Percentiles rank a stretch among this genome's conserved stretches.
Evolutionary conservation across 1,139 yeast species (phyloP).

Genomic region (Pichia sp.): DNA sequence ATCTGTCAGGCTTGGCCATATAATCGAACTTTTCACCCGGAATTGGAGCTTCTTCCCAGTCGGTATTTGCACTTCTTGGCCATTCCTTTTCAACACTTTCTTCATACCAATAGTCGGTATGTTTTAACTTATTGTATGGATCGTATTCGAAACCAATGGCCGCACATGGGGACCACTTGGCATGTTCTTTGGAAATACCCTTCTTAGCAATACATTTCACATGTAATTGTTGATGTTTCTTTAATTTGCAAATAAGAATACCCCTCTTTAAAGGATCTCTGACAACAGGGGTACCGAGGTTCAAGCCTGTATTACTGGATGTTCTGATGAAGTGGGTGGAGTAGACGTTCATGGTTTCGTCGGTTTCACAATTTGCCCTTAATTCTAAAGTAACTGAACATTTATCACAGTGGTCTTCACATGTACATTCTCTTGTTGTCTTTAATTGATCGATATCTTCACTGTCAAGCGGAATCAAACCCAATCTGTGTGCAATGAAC

Average conservation of each 20-base stretch:
- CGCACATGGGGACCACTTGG: constrained; percentile 97
- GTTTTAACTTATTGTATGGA: constrained; percentile 98
- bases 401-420: constrained; percentile 95
- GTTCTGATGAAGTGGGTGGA: constrained; percentile 75
- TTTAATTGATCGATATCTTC: constrained; percentile 76
- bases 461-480: constrained; percentile 85
- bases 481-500: constrained; percentile 89
- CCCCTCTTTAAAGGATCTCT: constrained; percentile 79
- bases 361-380: constrained; percentile 86
- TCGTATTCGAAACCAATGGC: constrained; percentile 99
- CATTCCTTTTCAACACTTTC: constrained; percentile 86
- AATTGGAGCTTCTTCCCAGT: constrained; percentile 95
- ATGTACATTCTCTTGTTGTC: constrained; percentile 93
- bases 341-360: constrained; percentile 85
- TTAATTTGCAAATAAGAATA: constrained; percentile 82
- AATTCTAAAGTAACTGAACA: constrained; percentile 88
- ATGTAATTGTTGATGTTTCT: constrained; percentile 90
- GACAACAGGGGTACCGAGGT: constrained; percentile 81
- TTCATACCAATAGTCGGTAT: constrained; percentile 97
- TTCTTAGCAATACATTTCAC: constrained; percentile 94
- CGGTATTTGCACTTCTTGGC: constrained; percentile 88
- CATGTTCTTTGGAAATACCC: constrained; percentile 98
- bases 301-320: constrained; percentile 39
- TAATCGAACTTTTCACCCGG: constrained; percentile 88
- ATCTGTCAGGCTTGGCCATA: constrained; percentile 75